phyloP scores from a whole-genome alignment of 1,284 basidiomycete species.

The Rhodotorula mucilaginosa region DNA sequence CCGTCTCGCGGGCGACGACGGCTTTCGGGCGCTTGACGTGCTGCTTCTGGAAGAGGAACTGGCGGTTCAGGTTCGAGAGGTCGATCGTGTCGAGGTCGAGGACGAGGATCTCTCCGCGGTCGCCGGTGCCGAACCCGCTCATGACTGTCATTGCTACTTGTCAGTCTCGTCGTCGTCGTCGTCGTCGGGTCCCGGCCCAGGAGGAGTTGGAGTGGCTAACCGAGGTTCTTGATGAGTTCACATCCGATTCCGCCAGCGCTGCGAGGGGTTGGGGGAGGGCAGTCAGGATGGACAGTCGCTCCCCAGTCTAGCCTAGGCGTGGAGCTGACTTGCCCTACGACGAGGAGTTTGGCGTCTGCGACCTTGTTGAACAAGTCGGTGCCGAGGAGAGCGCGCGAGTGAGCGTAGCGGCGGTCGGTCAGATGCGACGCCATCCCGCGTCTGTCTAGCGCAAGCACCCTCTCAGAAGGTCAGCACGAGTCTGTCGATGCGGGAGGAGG shows the following conservation, averaged over 20 bases:
- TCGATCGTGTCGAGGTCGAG: slow-evolving; percentile 99
- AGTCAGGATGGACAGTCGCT: background rate
- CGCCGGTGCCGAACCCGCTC: slow-evolving; percentile 32
- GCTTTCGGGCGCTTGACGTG: slow-evolving; percentile 97
- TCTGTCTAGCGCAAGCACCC: no score
- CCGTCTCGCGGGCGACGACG: slow-evolving; percentile 83
- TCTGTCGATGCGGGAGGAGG: background rate
- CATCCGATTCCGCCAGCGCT: slow-evolving; percentile 68
- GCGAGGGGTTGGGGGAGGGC: background rate
- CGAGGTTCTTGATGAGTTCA: slow-evolving; percentile 94
- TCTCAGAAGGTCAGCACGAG: no score
- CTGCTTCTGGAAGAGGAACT: slow-evolving; percentile 96
- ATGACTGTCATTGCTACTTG: slow-evolving; percentile 30
- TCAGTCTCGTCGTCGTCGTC: background rate
- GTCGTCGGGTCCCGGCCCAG: no score
- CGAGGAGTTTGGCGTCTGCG: slow-evolving; percentile 32
- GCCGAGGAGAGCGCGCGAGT: slow-evolving; percentile 39
- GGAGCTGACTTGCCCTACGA: slow-evolving; percentile 38
- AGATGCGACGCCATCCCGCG: background rate
- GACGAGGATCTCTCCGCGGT: slow-evolving; percentile 30
- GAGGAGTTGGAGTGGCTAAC: slow-evolving; percentile 53
- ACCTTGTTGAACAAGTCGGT: slow-evolving; percentile 38
- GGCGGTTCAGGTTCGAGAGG: slow-evolving; percentile 94
- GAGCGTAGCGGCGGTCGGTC: slow-evolving; percentile 30
- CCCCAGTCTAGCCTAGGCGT: no score